These are phyloP conservation scores for Fusarium beomiforme DNA, from an alignment of 2,329 filamentous ascomycete species.

Conservation along the genomic window DNA sequence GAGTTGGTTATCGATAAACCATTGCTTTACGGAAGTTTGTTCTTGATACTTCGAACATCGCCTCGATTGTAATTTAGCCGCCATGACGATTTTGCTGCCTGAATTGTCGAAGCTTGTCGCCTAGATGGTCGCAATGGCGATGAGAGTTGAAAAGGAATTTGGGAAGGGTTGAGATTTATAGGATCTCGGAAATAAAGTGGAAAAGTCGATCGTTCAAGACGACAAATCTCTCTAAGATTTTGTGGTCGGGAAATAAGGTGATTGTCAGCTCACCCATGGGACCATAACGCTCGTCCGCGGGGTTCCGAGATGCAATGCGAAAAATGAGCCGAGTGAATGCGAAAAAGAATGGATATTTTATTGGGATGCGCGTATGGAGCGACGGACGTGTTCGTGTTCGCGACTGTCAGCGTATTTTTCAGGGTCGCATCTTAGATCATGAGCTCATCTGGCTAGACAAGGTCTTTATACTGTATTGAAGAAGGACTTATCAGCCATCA, in stretches of 20 bases:
- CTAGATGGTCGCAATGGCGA: background rate
- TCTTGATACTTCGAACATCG: background rate
- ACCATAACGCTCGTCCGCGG: constrained; percentile 3
- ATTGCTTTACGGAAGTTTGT: background rate
- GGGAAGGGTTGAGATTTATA: background rate
- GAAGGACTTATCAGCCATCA: too few species aligned
- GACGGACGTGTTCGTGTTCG: constrained; percentile 19
- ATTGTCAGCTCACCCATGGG: constrained; percentile 4
- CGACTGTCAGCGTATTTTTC: background rate
- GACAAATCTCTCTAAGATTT: background rate
- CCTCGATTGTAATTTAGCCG: background rate
- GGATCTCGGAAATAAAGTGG: background rate
- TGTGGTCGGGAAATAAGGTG: background rate
- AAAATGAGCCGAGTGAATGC: background rate
- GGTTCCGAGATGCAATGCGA: background rate
- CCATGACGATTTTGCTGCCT: background rate
- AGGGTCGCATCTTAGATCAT: background rate
- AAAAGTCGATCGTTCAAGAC: background rate
- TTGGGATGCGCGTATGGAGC: background rate
- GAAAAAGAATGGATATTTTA: background rate
- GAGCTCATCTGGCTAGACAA: background rate
- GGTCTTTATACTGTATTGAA: too few species aligned
- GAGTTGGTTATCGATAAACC: constrained; percentile 27
- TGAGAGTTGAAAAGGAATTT: rapidly evolving
- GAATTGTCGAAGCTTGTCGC: background rate